A percentile compares a stretch with the other conserved stretches of the same genome.
Conservation (phyloP, 2,329 filamentous ascomycete species). For the Penicillium verrucosum region DNA sequence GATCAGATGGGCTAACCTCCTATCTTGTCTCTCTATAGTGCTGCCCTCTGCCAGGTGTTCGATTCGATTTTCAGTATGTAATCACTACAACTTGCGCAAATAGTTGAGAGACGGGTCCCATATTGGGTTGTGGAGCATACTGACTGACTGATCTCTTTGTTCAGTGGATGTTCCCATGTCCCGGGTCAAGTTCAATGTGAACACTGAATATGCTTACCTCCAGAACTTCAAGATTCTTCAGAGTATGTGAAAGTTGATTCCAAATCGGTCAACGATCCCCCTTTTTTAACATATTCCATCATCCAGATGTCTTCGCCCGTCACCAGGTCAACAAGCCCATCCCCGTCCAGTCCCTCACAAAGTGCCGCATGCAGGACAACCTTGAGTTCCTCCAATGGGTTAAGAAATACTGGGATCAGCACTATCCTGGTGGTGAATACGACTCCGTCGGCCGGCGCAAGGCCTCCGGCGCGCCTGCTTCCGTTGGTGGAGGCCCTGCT, state of each 20-base stretch:
- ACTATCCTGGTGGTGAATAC: conserved; percentile 96
- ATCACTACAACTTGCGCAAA: not conserved
- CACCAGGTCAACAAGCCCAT: conserved; percentile 87
- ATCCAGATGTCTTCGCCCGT: conserved; percentile 69
- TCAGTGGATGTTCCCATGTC: conserved; percentile 85
- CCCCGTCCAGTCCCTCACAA: conserved; percentile 82
- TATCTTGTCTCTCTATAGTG: conserved; percentile 52
- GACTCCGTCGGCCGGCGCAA: conserved; percentile 84
- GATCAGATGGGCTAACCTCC: conserved; percentile 1
- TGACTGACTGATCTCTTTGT: conserved; percentile 16
- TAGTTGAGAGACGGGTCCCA: not conserved
- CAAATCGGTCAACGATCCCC: not conserved
- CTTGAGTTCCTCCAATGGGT: conserved; percentile 97
- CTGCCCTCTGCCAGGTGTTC: conserved; percentile 93
- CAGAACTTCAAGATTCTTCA: conserved; percentile 98
- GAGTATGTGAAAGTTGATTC: conserved; percentile 57
- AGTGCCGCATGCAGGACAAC: conserved; percentile 99
- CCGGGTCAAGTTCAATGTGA: conserved; percentile 97
- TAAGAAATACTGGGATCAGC: conserved; percentile 96
- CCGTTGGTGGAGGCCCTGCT: conserved; percentile 35
- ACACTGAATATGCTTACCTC: conserved; percentile 93
- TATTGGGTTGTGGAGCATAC: not conserved
- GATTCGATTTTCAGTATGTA: conserved; percentile 86
- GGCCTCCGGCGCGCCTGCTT: conserved; percentile 63
- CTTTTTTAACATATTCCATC: conserved; percentile 11